Conservation (phyloP, 164 flowering plant species). For the Stephania cephalantha region DNA sequence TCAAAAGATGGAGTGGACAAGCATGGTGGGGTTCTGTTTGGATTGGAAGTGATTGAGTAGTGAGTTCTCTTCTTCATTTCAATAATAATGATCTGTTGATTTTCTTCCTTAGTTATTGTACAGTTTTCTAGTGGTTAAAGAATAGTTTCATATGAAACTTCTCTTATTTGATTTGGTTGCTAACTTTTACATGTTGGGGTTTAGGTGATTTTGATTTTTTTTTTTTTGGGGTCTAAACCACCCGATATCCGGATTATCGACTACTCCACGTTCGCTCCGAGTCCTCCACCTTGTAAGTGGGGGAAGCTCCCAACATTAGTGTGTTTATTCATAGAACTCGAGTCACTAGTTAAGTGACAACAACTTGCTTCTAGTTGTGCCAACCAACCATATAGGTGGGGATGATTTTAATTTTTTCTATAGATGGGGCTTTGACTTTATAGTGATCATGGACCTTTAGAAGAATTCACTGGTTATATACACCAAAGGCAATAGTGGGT, state of each 20-base stretch:
- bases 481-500: no score
- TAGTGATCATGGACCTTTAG: no score
- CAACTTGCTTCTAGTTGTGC: no score
- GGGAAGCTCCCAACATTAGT: neutral
- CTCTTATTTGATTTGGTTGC: neutral
- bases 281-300: neutral
- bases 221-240: no score
- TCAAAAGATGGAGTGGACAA: conserved; percentile 13
- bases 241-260: no score
- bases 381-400: no score
- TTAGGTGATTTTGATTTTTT: neutral
- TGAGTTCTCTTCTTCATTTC: neutral
- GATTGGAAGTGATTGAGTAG: conserved; percentile 8
- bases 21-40: conserved; percentile 25
- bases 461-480: no score
- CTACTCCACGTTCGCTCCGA: neutral
- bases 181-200: neutral
- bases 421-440: no score
- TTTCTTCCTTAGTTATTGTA: neutral
- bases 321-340: no score
- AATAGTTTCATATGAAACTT: neutral
- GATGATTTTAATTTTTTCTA: no score
- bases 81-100: neutral
- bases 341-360: no score
- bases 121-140: neutral